phyloP scores from a whole-genome alignment of 2,329 filamentous ascomycete species.

The Diaporthe humulicola region DNA sequence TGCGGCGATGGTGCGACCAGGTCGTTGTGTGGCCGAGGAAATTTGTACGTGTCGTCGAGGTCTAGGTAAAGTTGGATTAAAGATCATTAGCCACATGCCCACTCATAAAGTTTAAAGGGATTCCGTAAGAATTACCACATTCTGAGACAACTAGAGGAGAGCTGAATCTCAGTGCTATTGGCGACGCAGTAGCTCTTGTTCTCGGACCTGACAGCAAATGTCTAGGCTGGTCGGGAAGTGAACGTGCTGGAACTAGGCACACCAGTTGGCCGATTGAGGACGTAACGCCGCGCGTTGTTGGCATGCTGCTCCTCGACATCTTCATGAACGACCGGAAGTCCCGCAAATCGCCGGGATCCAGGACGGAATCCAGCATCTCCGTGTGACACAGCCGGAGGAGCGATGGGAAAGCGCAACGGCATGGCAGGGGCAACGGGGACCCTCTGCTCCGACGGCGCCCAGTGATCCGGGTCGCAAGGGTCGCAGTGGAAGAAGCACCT shows the following conservation, averaged over 20 bases:
- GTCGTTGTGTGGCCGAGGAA: neutral
- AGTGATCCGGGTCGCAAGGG: slow-evolving; percentile 38
- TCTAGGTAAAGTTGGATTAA: no score
- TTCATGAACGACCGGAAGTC: neutral
- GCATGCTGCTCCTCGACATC: neutral
- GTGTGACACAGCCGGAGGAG: neutral
- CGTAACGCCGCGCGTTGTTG: neutral
- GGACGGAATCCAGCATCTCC: neutral
- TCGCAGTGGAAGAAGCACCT: slow-evolving; percentile 42
- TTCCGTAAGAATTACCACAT: neutral
- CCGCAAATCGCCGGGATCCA: neutral
- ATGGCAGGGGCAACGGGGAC: neutral
- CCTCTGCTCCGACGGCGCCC: neutral
- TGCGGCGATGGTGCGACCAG: neutral
- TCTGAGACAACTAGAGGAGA: neutral
- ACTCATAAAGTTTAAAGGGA: neutral
- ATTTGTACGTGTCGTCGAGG: neutral
- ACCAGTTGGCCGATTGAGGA: neutral
- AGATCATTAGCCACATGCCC: neutral
- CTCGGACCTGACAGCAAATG: neutral
- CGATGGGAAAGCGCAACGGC: no score
- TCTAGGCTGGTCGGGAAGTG: neutral
- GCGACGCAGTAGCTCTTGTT: neutral
- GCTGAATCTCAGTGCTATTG: no score
- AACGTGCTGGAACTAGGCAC: neutral